phyloP scores from a whole-genome alignment of 2,329 filamentous ascomycete genomes.

The Huntiella omanensis region DNA sequence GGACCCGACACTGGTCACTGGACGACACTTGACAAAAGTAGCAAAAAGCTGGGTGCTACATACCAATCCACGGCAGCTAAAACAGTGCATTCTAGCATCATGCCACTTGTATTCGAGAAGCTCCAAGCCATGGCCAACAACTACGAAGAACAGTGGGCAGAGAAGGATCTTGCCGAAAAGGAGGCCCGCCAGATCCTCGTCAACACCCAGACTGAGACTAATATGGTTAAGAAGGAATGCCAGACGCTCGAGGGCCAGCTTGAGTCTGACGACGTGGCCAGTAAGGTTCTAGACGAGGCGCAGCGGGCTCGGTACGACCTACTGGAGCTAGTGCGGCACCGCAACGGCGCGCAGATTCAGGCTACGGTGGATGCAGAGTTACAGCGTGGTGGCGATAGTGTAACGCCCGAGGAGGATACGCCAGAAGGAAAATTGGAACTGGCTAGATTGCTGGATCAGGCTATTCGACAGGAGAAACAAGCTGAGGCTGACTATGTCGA shows the following conservation, averaged over 20 bases:
- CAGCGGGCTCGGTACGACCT: slow-evolving; percentile 30
- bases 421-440: slow-evolving; percentile 38
- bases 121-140: slow-evolving; percentile 49
- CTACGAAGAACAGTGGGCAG: slow-evolving; percentile 57
- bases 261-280: slow-evolving; percentile 34
- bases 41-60: slow-evolving; percentile 22
- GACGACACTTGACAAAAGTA: slow-evolving; percentile 13
- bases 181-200: slow-evolving; percentile 47
- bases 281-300: slow-evolving; percentile 31
- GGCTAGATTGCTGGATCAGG: slow-evolving; percentile 35
- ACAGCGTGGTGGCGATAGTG: slow-evolving; percentile 28
- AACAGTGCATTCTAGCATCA: slow-evolving; percentile 49
- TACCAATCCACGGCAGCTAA: slow-evolving; percentile 48
- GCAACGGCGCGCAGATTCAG: slow-evolving; percentile 33
- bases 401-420: slow-evolving; percentile 17
- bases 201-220: slow-evolving; percentile 50
- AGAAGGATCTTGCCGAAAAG: slow-evolving; percentile 51
- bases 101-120: slow-evolving; percentile 50
- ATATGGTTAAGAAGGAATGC: slow-evolving; percentile 38
- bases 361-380: slow-evolving; percentile 28
- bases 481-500: slow-evolving; percentile 51
- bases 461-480: slow-evolving; percentile 39
- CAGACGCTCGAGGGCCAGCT: slow-evolving; percentile 35
- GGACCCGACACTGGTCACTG: slow-evolving; percentile 38
- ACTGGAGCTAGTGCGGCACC: slow-evolving; percentile 29